Evolutionary conservation across 106 monocot species (phyloP).

Genomic region (Vanilla planifolia): DNA sequence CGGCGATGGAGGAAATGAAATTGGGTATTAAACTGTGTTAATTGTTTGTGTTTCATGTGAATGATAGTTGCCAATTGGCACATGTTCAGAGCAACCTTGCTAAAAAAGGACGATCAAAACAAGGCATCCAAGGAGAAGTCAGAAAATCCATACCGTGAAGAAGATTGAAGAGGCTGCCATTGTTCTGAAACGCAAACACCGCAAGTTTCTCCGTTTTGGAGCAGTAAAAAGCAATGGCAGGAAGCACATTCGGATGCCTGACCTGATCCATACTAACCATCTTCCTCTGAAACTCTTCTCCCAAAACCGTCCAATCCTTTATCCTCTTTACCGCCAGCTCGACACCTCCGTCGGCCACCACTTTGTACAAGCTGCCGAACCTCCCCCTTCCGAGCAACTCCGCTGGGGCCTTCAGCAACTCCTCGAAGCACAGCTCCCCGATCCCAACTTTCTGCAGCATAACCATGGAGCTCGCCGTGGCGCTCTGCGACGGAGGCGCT

Average conservation of each 20-base stretch:
- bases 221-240: constrained; percentile 32
- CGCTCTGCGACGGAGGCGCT: neutral
- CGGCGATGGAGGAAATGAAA: too few relatives aligned
- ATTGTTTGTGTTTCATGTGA: too few relatives aligned
- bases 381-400: constrained; percentile 36
- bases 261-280: constrained; percentile 25
- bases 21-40: too few relatives aligned
- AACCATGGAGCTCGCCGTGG: constrained; percentile 9
- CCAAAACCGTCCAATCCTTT: constrained; percentile 11
- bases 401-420: constrained; percentile 45
- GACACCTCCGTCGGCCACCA: constrained; percentile 15
- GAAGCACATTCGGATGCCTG: constrained; percentile 23
- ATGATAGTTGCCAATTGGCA: too few relatives aligned
- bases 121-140: too few relatives aligned
- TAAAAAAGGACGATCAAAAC: too few relatives aligned
- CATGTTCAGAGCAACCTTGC: too few relatives aligned
- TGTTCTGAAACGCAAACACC: constrained; percentile 36
- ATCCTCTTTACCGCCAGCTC: constrained; percentile 42
- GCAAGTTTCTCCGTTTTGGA: constrained; percentile 46
- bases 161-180: constrained; percentile 42
- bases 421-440: constrained; percentile 26
- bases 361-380: constrained; percentile 36
- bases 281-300: constrained; percentile 24
- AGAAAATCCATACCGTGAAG: constrained; percentile 25
- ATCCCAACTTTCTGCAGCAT: constrained; percentile 8